phyloP scores from a whole-genome alignment of 202 grass and related monocot species.

The Saccharum hybrid region DNA sequence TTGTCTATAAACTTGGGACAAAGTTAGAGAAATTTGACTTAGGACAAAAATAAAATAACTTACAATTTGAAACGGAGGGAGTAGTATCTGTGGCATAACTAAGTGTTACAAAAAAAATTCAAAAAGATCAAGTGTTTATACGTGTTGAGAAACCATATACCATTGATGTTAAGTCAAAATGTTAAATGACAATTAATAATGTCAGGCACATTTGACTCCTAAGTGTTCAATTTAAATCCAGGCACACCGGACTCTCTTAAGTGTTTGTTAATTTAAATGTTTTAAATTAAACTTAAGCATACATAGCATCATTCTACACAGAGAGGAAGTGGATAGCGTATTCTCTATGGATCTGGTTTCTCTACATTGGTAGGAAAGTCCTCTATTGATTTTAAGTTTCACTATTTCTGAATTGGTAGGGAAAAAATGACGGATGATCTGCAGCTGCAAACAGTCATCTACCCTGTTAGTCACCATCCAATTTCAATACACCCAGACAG shows the following conservation, averaged over 20 bases:
- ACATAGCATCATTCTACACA: not conserved
- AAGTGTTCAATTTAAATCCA: not conserved
- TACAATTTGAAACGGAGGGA: not conserved
- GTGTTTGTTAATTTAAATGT: not conserved
- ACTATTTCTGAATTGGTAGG: not conserved
- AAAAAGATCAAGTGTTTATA: not conserved
- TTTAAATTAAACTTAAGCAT: not conserved
- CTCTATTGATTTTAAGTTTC: not conserved
- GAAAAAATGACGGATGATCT: not conserved
- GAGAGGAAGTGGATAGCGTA: not conserved
- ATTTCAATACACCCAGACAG: constrained; percentile 5
- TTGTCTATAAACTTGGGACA: not conserved
- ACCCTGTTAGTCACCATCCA: not conserved
- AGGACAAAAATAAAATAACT: not conserved
- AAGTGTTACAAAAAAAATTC: not conserved
- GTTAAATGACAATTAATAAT: not conserved
- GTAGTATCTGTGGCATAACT: not conserved
- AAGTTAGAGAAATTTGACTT: not conserved
- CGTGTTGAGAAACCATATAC: not conserved
- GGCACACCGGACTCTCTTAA: not conserved
- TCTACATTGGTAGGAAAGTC: not conserved
- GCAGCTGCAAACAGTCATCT: not conserved
- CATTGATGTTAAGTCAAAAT: not conserved
- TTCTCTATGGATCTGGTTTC: not conserved
- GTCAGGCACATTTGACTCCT: not conserved